Evolutionary conservation across 2,329 filamentous ascomycete species (phyloP).

Genomic region (Sporothrix globosa): DNA sequence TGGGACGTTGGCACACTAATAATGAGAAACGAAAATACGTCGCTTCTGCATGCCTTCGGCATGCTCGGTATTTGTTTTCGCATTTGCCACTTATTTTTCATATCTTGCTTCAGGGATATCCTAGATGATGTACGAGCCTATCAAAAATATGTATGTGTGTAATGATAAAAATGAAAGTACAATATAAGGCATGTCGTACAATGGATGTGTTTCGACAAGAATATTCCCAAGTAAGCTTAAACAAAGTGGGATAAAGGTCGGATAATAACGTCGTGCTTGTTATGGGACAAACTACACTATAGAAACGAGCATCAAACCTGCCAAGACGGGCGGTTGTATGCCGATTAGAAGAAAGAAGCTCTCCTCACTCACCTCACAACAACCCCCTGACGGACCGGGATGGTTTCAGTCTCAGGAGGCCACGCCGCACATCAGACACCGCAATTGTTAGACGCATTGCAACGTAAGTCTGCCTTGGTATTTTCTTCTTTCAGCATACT

Average conservation of each 20-base stretch:
- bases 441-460: slow-evolving; percentile 10
- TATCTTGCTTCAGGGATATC: background rate
- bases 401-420: slow-evolving; percentile 17
- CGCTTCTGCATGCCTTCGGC: background rate
- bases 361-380: background rate
- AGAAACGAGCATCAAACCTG: background rate
- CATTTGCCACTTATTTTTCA: background rate
- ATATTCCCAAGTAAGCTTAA: background rate
- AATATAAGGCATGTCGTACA: background rate
- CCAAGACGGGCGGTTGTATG: background rate
- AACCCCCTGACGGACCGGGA: slow-evolving; percentile 11
- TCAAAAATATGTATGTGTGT: background rate
- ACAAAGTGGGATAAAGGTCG: background rate
- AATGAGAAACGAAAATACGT: background rate
- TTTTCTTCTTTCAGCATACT: background rate
- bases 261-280: background rate
- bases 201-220: background rate
- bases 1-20: background rate
- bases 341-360: background rate
- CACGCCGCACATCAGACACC: slow-evolving; percentile 25
- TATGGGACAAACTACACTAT: background rate
- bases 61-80: background rate
- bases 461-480: too few relatives aligned
- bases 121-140: background rate
- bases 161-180: background rate